Conservation (phyloP, 345 rosid genomes). For the Eucalyptus sp. region DNA sequence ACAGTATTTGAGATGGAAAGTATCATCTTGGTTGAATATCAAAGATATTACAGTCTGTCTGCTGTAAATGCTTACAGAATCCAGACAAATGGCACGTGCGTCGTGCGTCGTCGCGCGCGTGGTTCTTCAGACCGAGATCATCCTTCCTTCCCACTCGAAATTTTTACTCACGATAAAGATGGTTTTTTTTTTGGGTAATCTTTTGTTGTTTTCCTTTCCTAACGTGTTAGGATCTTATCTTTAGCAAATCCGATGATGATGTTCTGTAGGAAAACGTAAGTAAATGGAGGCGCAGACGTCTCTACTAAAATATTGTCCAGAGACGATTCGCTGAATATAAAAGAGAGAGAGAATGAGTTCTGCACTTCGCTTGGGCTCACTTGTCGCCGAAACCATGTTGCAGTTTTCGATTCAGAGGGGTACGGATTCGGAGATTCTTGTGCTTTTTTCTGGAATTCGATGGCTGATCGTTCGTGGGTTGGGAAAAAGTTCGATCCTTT, state of each 20-base stretch:
- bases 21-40: neutral
- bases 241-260: neutral
- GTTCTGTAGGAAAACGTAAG: neutral
- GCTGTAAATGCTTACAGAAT: neutral
- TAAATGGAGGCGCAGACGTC: neutral
- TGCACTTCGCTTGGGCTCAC: neutral
- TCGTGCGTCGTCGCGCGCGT: neutral
- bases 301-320: neutral
- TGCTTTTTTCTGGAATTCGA: neutral
- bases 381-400: slow-evolving; percentile 6
- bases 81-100: neutral
- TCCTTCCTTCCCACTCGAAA: neutral
- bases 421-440: neutral
- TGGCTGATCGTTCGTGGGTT: neutral
- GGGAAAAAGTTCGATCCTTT: neutral
- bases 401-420: slow-evolving; percentile 24
- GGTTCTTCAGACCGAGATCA: neutral
- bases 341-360: neutral
- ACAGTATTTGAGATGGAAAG: neutral
- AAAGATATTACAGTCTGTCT: neutral
- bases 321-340: neutral
- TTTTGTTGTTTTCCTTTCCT: neutral
- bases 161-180: neutral
- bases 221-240: neutral
- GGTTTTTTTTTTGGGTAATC: neutral